Percentiles rank a stretch among this genome's conserved stretches.
These are phyloP conservation scores for Rutstroemia sp. DNA, from an alignment of 2,329 filamentous ascomycete genomes.

Conservation along the genomic window DNA sequence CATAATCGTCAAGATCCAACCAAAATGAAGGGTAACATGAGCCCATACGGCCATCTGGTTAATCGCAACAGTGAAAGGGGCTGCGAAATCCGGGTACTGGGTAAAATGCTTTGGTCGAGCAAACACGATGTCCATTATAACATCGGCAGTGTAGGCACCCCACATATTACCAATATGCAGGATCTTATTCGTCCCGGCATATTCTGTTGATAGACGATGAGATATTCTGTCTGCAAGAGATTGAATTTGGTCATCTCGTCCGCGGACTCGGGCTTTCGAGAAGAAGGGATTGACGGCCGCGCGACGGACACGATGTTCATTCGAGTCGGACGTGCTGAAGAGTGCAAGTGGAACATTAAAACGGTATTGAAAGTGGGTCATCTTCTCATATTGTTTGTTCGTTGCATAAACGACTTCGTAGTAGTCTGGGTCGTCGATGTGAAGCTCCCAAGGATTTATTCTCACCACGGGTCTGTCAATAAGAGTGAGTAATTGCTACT, in stretches of 20 bases:
- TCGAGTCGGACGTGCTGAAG: constrained; percentile 14
- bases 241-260: background rate
- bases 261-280: constrained; percentile 6
- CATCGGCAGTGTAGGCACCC: constrained; percentile 15
- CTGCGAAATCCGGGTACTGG: background rate
- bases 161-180: background rate
- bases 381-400: constrained; percentile 8
- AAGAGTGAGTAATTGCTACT: too few relatives aligned
- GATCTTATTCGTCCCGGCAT: constrained; percentile 2
- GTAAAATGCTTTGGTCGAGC: constrained; percentile 13
- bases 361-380: constrained; percentile 4
- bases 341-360: constrained; percentile 9
- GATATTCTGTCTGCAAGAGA: background rate
- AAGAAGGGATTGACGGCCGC: constrained; percentile 16
- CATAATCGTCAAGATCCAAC: background rate
- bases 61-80: background rate
- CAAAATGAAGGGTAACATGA: background rate
- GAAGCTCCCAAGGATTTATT: constrained; percentile 10
- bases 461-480: constrained; percentile 6
- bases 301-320: constrained; percentile 14
- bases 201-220: background rate
- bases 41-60: background rate
- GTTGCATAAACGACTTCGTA: constrained; percentile 10
- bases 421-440: constrained; percentile 11
- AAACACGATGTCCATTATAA: constrained; percentile 24